Evolutionary conservation across 306 rosid genomes (phyloP).

Genomic region (Gleditsia sinensis): DNA sequence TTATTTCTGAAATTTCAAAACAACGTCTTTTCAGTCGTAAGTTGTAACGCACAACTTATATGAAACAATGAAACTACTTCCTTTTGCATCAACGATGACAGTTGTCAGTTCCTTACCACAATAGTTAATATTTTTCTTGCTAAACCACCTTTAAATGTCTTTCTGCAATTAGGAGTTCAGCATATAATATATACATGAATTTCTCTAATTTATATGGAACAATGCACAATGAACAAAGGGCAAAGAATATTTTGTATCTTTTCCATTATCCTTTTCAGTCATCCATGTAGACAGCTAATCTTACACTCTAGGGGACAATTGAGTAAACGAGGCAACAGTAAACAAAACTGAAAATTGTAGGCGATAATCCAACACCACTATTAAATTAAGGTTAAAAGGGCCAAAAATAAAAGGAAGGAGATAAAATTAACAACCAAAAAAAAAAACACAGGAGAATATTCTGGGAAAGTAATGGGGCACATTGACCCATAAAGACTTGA

Average conservation of each 20-base stretch:
- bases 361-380: neutral
- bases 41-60: no score
- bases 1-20: no score
- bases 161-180: no score
- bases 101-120: no score
- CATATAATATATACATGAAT: no score
- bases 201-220: no score
- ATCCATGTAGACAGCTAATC: neutral
- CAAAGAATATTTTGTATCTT: neutral
- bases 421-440: neutral
- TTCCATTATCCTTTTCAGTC: neutral
- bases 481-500: neutral
- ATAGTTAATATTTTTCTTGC: no score
- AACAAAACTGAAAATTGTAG: neutral
- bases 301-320: slow-evolving; percentile 26
- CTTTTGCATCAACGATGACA: no score
- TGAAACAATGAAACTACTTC: no score
- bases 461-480: neutral
- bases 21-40: no score
- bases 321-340: neutral
- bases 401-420: slow-evolving; percentile 15
- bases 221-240: neutral
- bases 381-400: neutral
- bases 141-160: no score
- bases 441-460: neutral